These are phyloP conservation scores for Yarrowia sp. DNA, from an alignment of 805 yeast genomes.

Conservation along the genomic window DNA sequence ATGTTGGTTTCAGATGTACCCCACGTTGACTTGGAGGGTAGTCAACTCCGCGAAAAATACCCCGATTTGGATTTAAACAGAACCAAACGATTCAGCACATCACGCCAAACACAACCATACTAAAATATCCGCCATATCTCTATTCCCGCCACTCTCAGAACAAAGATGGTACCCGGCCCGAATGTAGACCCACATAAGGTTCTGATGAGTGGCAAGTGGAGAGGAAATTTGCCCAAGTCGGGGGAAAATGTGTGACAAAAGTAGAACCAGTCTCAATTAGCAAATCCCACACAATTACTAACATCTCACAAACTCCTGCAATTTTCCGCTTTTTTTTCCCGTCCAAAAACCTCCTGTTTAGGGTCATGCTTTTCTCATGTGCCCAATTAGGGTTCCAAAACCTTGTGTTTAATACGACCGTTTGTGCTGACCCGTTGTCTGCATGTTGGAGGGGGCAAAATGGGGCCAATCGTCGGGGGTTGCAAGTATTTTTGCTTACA, in stretches of 20 bases:
- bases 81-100: neutral
- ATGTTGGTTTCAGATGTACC: neutral
- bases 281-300: too few relatives aligned
- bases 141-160: neutral
- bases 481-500: too few relatives aligned
- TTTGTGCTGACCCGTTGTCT: neutral
- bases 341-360: conserved; percentile 1
- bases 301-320: too few relatives aligned
- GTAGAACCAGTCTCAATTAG: too few relatives aligned
- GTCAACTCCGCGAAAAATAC: neutral
- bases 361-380: conserved; percentile 37
- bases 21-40: neutral
- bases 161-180: conserved; percentile 6
- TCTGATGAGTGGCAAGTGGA: conserved; percentile 18
- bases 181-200: conserved; percentile 17
- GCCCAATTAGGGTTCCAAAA: conserved; percentile 35
- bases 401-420: conserved; percentile 32
- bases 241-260: neutral
- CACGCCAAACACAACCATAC: neutral
- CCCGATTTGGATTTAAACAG: neutral
- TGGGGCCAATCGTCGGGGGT: too few relatives aligned
- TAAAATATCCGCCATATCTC: neutral
- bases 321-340: too few relatives aligned
- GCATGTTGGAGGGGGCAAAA: too few relatives aligned
- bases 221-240: neutral